Conservation (phyloP, 148 eudicot genomes). For the Mesembryanthemum crystallinum region DNA sequence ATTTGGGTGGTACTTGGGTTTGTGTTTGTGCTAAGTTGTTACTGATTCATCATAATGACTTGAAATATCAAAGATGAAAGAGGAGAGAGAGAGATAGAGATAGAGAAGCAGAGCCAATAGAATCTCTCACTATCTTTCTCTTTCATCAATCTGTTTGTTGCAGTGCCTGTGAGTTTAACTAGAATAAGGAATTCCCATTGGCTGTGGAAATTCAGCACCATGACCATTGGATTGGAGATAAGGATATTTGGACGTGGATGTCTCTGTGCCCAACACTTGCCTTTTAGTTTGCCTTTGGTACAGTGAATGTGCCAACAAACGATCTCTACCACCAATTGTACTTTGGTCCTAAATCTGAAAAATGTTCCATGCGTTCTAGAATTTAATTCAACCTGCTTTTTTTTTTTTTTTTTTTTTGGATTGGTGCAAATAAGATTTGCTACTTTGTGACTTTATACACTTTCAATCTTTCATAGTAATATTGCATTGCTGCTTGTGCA, state of each 20-base stretch:
- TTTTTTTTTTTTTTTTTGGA: not conserved
- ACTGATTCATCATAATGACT: not conserved
- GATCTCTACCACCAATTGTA: not conserved
- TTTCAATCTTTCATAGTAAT: too few species aligned
- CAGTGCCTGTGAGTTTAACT: not conserved
- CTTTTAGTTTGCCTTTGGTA: not conserved
- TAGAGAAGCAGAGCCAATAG: too few species aligned
- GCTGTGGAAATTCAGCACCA: not conserved
- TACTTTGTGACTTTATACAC: too few species aligned
- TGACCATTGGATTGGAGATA: conserved; percentile 16
- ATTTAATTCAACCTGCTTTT: not conserved
- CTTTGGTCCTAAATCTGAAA: not conserved
- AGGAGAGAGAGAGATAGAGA: not conserved
- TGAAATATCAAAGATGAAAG: not conserved
- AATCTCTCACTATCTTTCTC: not conserved
- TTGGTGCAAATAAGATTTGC: too few species aligned
- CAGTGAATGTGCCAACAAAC: not conserved
- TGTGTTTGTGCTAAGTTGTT: not conserved
- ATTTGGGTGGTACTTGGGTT: conserved; percentile 15
- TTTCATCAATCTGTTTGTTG: not conserved
- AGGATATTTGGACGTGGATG: conserved; percentile 18
- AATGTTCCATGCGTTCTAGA: not conserved
- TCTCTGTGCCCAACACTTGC: conserved; percentile 18
- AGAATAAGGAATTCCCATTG: conserved; percentile 2
- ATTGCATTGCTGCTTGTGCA: too few species aligned